These are phyloP conservation scores for Hypoxylon rickii DNA, from an alignment of 495 filamentous ascomycete species.

Conservation along the genomic window DNA sequence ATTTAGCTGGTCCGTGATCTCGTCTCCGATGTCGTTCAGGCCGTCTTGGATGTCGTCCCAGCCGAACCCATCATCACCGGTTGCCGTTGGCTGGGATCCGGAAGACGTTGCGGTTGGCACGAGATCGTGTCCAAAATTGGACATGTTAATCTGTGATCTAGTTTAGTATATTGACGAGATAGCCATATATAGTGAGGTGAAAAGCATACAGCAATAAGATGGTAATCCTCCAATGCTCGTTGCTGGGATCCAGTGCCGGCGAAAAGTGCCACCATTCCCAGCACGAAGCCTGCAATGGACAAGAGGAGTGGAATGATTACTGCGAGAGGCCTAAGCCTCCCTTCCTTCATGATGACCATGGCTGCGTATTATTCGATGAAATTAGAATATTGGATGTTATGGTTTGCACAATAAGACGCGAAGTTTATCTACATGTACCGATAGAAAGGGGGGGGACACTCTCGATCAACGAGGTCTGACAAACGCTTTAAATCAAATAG, in stretches of 20 bases:
- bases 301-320: constrained; percentile 51
- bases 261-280: constrained; percentile 71
- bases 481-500: too few species aligned
- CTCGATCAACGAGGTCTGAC: too few species aligned
- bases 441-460: too few species aligned
- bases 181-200: background rate
- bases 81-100: constrained; percentile 28
- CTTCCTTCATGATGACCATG: constrained; percentile 31
- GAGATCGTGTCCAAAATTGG: constrained; percentile 60
- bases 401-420: too few species aligned
- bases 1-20: constrained; percentile 45
- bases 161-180: constrained; percentile 23
- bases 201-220: constrained; percentile 70
- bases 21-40: constrained; percentile 33
- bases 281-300: constrained; percentile 65
- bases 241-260: constrained; percentile 63
- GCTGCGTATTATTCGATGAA: background rate
- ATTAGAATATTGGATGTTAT: background rate
- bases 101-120: constrained; percentile 38
- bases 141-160: constrained; percentile 62
- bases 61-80: constrained; percentile 7
- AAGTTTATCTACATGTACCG: too few species aligned
- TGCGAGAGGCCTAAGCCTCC: constrained; percentile 28
- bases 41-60: constrained; percentile 31
- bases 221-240: constrained; percentile 57